phyloP scores from a whole-genome alignment of 1,139 yeast genomes.

The Pichia sp. region DNA sequence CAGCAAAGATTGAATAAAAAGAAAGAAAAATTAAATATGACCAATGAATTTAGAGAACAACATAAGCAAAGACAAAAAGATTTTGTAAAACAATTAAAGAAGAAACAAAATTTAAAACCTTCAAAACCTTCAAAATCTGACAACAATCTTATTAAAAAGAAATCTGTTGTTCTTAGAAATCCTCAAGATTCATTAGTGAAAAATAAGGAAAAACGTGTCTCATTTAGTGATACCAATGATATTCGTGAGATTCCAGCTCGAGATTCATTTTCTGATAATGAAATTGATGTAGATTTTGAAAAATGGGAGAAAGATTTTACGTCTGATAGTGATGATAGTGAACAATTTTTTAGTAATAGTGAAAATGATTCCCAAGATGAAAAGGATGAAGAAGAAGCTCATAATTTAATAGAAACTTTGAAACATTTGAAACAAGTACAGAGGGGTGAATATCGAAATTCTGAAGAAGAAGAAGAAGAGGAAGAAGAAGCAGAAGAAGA shows the following conservation, averaged over 20 bases:
- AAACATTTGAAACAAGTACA: slow-evolving; percentile 17
- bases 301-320: slow-evolving; percentile 14
- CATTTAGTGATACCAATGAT: slow-evolving; percentile 25
- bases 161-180: not conserved
- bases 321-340: slow-evolving; percentile 16
- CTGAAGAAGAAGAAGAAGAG: slow-evolving; percentile 13
- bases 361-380: slow-evolving; percentile 23
- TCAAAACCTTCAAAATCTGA: too few species aligned
- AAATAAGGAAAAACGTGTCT: slow-evolving; percentile 17
- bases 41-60: slow-evolving; percentile 4
- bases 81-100: not conserved
- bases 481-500: slow-evolving; percentile 15
- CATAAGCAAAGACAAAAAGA: slow-evolving; percentile 9
- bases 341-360: slow-evolving; percentile 22
- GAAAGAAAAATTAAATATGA: slow-evolving; percentile 24
- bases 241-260: slow-evolving; percentile 16
- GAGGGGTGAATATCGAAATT: slow-evolving; percentile 23
- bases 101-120: not conserved
- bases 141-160: not conserved
- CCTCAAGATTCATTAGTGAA: not conserved
- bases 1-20: slow-evolving; percentile 49
- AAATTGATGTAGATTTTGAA: slow-evolving; percentile 17
- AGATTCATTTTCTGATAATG: slow-evolving; percentile 9
- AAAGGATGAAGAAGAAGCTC: slow-evolving; percentile 19
- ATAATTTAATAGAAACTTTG: slow-evolving; percentile 13